Percentiles rank a stretch among this genome's conserved stretches.
Conservation (phyloP, 768 basidiomycete genomes). For the Rhizopogon roseolus region DNA sequence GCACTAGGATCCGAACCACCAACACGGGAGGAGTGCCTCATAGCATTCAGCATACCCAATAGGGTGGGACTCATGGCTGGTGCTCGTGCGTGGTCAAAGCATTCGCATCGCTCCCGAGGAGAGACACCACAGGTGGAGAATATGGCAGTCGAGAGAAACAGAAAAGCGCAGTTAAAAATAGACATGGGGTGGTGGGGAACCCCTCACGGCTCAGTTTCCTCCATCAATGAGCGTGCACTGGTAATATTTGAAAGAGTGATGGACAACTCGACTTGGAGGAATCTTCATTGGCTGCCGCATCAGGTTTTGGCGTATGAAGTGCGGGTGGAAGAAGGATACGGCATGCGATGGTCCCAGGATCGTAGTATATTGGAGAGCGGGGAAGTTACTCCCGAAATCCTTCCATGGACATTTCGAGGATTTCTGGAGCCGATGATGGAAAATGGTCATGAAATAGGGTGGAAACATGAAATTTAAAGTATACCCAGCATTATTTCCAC, state of each 20-base stretch:
- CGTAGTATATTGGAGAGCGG: slow-evolving; percentile 16
- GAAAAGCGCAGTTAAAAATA: slow-evolving; percentile 10
- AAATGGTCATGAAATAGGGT: slow-evolving; percentile 58
- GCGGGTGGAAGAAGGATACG: slow-evolving; percentile 56
- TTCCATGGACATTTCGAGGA: slow-evolving; percentile 55
- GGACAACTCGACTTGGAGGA: slow-evolving; percentile 51
- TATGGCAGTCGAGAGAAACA: slow-evolving; percentile 2
- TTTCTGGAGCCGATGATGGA: slow-evolving; percentile 69
- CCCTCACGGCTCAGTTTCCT: slow-evolving; percentile 46
- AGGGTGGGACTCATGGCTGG: slow-evolving; percentile 51
- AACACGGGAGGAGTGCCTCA: slow-evolving; percentile 41
- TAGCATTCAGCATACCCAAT: slow-evolving; percentile 46
- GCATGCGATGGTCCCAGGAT: slow-evolving; percentile 64
- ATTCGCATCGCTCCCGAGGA: slow-evolving; percentile 47
- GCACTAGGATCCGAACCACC: slow-evolving; percentile 51
- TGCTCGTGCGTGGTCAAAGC: slow-evolving; percentile 64
- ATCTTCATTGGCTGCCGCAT: slow-evolving; percentile 65
- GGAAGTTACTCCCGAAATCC: neutral
- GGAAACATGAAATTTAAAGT: slow-evolving; percentile 42
- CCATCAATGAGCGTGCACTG: slow-evolving; percentile 50
- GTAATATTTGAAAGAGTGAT: slow-evolving; percentile 50
- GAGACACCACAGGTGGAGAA: neutral
- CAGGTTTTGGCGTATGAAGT: slow-evolving; percentile 58
- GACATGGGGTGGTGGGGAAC: slow-evolving; percentile 54
- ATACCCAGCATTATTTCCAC: neutral